phyloP scores from a whole-genome alignment of 805 yeast species.

The Blastobotrys terrestris region DNA sequence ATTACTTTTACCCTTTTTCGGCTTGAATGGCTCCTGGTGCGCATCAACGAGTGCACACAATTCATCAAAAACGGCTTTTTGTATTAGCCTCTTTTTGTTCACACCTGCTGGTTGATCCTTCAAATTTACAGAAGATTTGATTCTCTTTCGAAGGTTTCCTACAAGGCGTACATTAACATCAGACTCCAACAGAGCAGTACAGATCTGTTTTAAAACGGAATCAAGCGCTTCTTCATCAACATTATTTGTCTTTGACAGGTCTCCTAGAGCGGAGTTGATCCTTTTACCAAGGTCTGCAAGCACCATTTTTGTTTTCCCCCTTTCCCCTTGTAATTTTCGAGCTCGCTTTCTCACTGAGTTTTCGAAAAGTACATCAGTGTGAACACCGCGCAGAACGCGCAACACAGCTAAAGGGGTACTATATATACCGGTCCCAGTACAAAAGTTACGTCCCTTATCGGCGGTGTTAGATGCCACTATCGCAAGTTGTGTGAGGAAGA shows the following conservation, averaged over 20 bases:
- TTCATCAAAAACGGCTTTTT: constrained; percentile 92
- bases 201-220: constrained; percentile 74
- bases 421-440: neutral
- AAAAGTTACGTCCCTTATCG: too few relatives aligned
- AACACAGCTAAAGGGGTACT: too few relatives aligned
- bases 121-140: constrained; percentile 51
- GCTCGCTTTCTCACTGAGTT: neutral
- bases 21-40: constrained; percentile 57
- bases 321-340: neutral
- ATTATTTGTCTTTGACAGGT: constrained; percentile 49
- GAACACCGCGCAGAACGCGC: too few relatives aligned
- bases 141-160: constrained; percentile 63
- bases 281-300: constrained; percentile 74
- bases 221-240: constrained; percentile 62
- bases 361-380: too few relatives aligned
- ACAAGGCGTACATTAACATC: constrained; percentile 90
- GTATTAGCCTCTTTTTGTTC: constrained; percentile 74
- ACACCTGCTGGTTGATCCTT: constrained; percentile 47
- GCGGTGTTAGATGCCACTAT: neutral
- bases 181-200: constrained; percentile 85
- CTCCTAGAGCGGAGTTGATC: constrained; percentile 66
- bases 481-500: neutral
- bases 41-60: constrained; percentile 80
- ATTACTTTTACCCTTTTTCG: constrained; percentile 71
- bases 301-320: constrained; percentile 44